Evolutionary conservation across 805 yeast genomes (phyloP), one percentile per base, ranked within the genome.

Genomic region (Ogataea glucozyma): DNA sequence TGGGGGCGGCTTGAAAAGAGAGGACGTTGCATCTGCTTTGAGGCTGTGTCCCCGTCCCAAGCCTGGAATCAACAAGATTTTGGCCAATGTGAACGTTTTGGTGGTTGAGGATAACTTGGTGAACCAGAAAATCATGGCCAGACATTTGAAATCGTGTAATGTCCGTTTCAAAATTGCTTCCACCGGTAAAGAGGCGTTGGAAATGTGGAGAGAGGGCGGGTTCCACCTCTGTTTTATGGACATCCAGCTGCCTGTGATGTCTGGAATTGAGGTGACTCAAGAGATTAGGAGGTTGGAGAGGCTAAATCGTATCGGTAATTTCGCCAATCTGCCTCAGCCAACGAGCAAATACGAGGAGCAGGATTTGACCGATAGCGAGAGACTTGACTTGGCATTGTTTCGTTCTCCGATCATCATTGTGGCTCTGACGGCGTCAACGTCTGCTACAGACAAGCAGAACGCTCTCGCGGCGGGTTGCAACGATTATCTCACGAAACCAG

Each of bases 391-490:
- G 20, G 66, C 70, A 9, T 64, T 76, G n/a, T 88, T 88, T 64
- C 76, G 88, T 50, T 84, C 95, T 0, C 99, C 99, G 0, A 96
- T 95, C n/a, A 93, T 93, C 43, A 91, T 93, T 40, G 99, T 93
- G 16, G 99, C 99, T 0, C 69, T 93, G 39, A 93, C 99, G 1
- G 99, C 99, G 0, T 83, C 93, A 6, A 85, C 93, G 13, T 78
- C 93, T 21, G 79, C 83, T 11, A 82, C 82, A 22, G 98, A 90
- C 65, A 83, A 86, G 60, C 83, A 88, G 48, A 87, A 88, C 56
- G 99, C 99, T 0, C 71, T 93, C 42, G 85, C 95, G 21, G 97
- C 98, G 3, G 99, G 99, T 35, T 93, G 99, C 66, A 93, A 93
- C 58, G 99, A 93, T 64, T 93, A 85, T 67, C 67, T 93, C 53